Evolutionary conservation across 805 yeast species (phyloP), one percentile per base, ranked within the genome.

Genomic region (Saccharomyces eubayanus): DNA sequence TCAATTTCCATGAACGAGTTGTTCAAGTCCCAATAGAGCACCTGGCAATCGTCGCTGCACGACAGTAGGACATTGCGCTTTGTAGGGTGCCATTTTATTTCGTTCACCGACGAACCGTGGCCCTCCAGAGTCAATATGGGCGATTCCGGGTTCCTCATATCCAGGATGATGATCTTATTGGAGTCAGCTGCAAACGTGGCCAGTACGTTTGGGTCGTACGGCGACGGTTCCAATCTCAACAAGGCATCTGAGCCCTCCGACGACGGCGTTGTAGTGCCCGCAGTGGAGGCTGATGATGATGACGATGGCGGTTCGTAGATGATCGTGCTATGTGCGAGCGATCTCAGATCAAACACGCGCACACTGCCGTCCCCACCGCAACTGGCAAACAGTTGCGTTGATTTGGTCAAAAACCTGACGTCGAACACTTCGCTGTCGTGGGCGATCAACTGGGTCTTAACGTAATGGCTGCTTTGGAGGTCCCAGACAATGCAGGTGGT

Each of bases 401-500:
- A 81, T 16, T 84, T 83, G 50, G 85, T 81, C 50, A 91, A 72
- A 67, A 90, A 94, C 57, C 87, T 81, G 30, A 91, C 98, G 67
- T 94, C 99, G 67, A 82, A 89, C 3, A 94, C 99, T 69, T 90
- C 97, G 58, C 85, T 82, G 67, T 94, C 99, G 70, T 94, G 99
- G 0, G 99, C 98, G 59, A 94, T 94, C 49, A 94, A 75, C 71
- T 94, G 97, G 0, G 98, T 92, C 65, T 86, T 87, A 14, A 96
- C 96, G 47, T 75, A 71, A 24, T 84, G 79, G 24, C 61, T 53
- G 46, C 70, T 62, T 43, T 68, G 66, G 31, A 68, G 55, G 70
- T 94, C 98, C 98, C 99, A 94, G 3, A 90, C 83, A 0, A 98
- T 91, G 71, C 99, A 94, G 0, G 99, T 94, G 0, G 99, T 94